phyloP scores from a whole-genome alignment of 164 flowering plant species.

The Vitis amurensis region DNA sequence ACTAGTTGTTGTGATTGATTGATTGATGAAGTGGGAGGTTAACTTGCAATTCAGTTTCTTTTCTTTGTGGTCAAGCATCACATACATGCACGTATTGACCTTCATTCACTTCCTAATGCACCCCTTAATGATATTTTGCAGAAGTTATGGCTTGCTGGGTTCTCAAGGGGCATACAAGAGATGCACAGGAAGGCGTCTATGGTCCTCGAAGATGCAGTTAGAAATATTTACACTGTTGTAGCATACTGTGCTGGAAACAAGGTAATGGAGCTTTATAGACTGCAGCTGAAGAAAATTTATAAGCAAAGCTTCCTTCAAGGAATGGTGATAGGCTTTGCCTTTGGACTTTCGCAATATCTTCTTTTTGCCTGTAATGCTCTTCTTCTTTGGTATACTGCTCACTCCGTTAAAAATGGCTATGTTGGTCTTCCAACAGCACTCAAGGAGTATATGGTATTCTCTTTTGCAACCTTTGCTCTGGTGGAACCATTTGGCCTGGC shows the following conservation, averaged over 20 bases:
- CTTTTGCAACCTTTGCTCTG: conserved; percentile 94
- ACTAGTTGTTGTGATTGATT: no score
- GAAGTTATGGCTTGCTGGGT: conserved; percentile 99
- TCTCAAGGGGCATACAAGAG: conserved; percentile 96
- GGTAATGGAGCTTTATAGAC: conserved; percentile 90
- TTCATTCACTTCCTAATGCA: background rate
- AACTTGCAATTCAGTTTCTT: no score
- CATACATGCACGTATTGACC: background rate
- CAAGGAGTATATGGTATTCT: conserved; percentile 92
- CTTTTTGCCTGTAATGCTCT: conserved; percentile 96
- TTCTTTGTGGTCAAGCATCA: background rate
- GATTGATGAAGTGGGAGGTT: no score
- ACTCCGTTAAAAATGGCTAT: conserved; percentile 46
- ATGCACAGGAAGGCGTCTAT: conserved; percentile 96
- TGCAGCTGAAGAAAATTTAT: conserved; percentile 71
- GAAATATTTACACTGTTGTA: conserved; percentile 96
- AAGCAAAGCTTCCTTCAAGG: conserved; percentile 87
- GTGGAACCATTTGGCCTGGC: conserved; percentile 99
- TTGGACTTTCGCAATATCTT: conserved; percentile 96
- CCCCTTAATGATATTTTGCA: conserved; percentile 31
- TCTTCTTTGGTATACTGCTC: conserved; percentile 90
- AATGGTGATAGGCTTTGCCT: conserved; percentile 85
- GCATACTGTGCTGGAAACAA: conserved; percentile 97
- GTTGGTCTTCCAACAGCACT: conserved; percentile 67
- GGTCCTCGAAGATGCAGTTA: conserved; percentile 97